Base-by-base conservation (phyloP, 2,329 filamentous ascomycete genomes). In the Phialophora chinensis region DNA sequence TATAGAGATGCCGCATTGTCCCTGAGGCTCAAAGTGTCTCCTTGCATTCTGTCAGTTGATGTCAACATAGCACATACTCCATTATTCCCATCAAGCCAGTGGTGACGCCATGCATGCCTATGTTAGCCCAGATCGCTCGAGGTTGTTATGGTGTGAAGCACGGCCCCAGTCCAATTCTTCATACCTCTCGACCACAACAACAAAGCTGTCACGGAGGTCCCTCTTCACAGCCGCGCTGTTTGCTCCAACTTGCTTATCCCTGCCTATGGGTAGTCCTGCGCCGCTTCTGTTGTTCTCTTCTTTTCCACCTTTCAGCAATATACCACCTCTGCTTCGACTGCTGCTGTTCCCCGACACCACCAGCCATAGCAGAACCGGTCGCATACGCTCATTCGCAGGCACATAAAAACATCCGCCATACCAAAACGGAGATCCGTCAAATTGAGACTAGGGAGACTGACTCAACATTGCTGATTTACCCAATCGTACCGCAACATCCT, bases 71-170 rank as follows among this genome's bases (percentile, higher is more conserved):
- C 59, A 53, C 49, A 52, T 20, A 44, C 31, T 47, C 47, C 42
- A 20, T 50, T 49, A 20, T 60, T 60, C 57, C 23, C n/a, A 47
- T n/a, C 38, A 27, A 49, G 38, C 17, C 49, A 61, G 14, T 53
- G 31, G 59, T 53, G 49, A 25, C 31, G 38, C 59, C 47, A 35
- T 53, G 52, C 59, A 42, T 61, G 59, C 59, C 59, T 38, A 17
- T 42, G 49, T 31, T 29, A 29, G 59, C n/a, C 49, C 47, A 27
- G 29, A 54, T 61, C 47, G 29, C 12, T 29, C n/a, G 47, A 53
- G 47, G 20, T 61, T 60, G 27, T 53, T 52, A 42, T 61, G 59
- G 29, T 61, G 47, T 61, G 59, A 31, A 20, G 59, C 59, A 61
- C 59, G 59, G 59, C 31, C 59, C 59, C 42, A 14, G 59, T 53